phyloP scores from a whole-genome alignment of 257 asterid species.

The Orobanche coerulescens region DNA sequence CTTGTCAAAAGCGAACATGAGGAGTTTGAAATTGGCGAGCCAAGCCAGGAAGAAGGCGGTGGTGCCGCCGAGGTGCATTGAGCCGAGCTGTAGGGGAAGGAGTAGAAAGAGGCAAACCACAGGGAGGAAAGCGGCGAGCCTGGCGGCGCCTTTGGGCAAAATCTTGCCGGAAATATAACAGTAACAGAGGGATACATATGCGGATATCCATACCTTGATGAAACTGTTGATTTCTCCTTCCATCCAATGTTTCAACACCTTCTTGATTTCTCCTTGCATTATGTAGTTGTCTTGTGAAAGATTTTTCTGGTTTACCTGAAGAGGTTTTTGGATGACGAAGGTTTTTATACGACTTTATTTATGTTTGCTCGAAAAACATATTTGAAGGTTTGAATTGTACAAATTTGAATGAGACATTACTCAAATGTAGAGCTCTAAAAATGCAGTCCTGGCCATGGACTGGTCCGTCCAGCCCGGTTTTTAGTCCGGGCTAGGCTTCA shows the following conservation, averaged over 20 bases:
- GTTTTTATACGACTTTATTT: background rate
- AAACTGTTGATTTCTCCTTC: slow-evolving; percentile 50
- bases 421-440: too few species aligned
- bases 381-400: too few species aligned
- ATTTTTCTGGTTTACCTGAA: background rate
- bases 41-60: slow-evolving; percentile 64
- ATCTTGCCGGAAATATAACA: slow-evolving; percentile 38
- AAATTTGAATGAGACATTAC: too few species aligned
- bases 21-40: slow-evolving; percentile 73
- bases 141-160: slow-evolving; percentile 30
- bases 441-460: too few species aligned
- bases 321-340: too few species aligned
- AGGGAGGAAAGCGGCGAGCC: slow-evolving; percentile 53
- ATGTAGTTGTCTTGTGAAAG: background rate
- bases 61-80: slow-evolving; percentile 46
- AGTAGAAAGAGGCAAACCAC: slow-evolving; percentile 36
- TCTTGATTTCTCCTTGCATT: slow-evolving; percentile 32
- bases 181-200: slow-evolving; percentile 32
- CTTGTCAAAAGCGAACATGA: slow-evolving; percentile 38
- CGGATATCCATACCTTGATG: slow-evolving; percentile 56
- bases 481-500: too few species aligned
- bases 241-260: slow-evolving; percentile 35
- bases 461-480: too few species aligned
- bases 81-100: slow-evolving; percentile 54
- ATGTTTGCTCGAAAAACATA: too few species aligned